Conservation (phyloP, 805 yeast genomes). For the Wickerhamia fluorescens region DNA sequence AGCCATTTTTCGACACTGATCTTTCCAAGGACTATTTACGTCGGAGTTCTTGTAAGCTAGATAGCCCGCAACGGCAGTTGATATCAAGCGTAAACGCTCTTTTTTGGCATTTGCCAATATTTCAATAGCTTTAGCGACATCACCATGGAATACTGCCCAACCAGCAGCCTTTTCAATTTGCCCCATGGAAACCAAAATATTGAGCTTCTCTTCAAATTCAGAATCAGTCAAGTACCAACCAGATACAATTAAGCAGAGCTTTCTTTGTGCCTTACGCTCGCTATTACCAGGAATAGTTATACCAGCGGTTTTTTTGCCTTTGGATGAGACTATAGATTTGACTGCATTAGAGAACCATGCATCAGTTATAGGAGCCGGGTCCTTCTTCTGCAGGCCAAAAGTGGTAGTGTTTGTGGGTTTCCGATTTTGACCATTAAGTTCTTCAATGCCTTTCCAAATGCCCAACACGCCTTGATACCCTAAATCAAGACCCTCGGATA, state of each 20-base stretch:
- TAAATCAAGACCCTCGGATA: slow-evolving; percentile 63
- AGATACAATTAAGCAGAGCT: slow-evolving; percentile 71
- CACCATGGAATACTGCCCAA: slow-evolving; percentile 94
- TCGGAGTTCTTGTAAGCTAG: slow-evolving; percentile 53
- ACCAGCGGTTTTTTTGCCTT: slow-evolving; percentile 41
- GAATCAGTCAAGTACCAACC: slow-evolving; percentile 83
- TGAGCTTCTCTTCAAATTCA: slow-evolving; percentile 67
- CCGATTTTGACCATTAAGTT: slow-evolving; percentile 40
- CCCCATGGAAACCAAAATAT: slow-evolving; percentile 48
- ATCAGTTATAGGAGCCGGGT: slow-evolving; percentile 20
- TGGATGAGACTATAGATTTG: slow-evolving; percentile 41
- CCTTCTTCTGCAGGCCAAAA: too few relatives aligned
- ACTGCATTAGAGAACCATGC: slow-evolving; percentile 46
- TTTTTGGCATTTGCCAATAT: slow-evolving; percentile 70
- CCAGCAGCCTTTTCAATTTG: slow-evolving; percentile 90
- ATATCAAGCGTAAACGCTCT: slow-evolving; percentile 68
- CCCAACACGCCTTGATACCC: slow-evolving; percentile 87
- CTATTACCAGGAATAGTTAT: slow-evolving; percentile 40
- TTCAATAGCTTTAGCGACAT: slow-evolving; percentile 71
- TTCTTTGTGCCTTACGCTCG: slow-evolving; percentile 57
- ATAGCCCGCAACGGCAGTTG: slow-evolving; percentile 92
- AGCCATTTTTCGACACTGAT: slow-evolving; percentile 82
- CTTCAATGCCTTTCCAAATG: slow-evolving; percentile 75
- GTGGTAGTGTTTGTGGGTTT: slow-evolving; percentile 12
- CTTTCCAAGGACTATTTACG: slow-evolving; percentile 80